Evolutionary conservation across 2,329 filamentous ascomycete genomes (phyloP), one percentile per base, ranked within the genome.

Genomic region (Penicillium corylophilum): DNA sequence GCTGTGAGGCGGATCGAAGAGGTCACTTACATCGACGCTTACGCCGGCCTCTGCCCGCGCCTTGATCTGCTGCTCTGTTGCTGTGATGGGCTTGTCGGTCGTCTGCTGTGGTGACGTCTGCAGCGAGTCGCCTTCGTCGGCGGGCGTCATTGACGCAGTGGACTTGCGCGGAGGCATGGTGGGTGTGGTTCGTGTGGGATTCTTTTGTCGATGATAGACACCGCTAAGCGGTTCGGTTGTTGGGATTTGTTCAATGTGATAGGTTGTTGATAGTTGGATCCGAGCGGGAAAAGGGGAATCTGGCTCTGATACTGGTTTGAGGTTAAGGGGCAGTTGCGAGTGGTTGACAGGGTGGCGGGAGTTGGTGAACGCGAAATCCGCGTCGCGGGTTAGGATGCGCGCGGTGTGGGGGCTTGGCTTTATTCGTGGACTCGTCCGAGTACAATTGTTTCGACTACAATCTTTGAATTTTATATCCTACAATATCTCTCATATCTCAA

Each of bases 41-140:
- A 73, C 68, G 23, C 71, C 71, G 16, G 60, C 59, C 42, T 73
- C 71, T 0, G 68, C 69, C 15, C 69, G 64, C 15, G 71, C 69
- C 56, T 72, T 73, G 9, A 72, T 50, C 60, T 74, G 67, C 43
- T 73, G 69, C 49, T 74, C 72, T 41, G 70, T 73, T 23, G 65
- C 67, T 45, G 67, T 67, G 28, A 69, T 46, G 33, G 59, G 59
- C 44, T 66, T 65, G 38, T 63, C 60, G n/a, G 54, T 50, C 31
- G 48, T 53, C 20, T 48, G 53, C 41, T 48, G 49, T 22, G 51
- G 57, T 16, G 60, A 59, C n/a, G 56, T 46, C 16, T 55, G 58
- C 5, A 54, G 46, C 5, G 54, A 50, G 13, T 63, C 57, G 13
- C 64, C 60, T 36, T 50, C 38, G n/a, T 60, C 62, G 26, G 57